Conservation (phyloP, 768 basidiomycete genomes). For the Termitomyces sp. region DNA sequence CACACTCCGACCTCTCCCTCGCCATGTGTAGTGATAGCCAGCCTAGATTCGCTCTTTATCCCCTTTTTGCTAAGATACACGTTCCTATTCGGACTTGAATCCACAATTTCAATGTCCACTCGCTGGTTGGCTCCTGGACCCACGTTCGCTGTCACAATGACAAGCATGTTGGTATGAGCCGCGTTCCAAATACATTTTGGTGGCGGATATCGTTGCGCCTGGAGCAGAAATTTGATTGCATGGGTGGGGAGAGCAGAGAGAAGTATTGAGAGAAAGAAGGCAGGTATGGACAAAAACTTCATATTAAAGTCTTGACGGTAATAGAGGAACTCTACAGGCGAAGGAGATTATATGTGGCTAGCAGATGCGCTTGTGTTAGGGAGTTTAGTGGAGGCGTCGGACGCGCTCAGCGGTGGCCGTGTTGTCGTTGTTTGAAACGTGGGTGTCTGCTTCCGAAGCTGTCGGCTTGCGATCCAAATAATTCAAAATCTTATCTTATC, state of each 20-base stretch:
- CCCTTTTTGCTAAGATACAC: slow-evolving; percentile 87
- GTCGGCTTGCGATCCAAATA: slow-evolving; percentile 10
- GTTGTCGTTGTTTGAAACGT: slow-evolving; percentile 14
- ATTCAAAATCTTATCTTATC: background rate
- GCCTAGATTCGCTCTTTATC: slow-evolving; percentile 86
- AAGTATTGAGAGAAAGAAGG: slow-evolving; percentile 26
- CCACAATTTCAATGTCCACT: slow-evolving; percentile 91
- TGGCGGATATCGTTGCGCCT: slow-evolving; percentile 67
- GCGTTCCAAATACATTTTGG: slow-evolving; percentile 95
- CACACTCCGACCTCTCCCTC: slow-evolving; percentile 97
- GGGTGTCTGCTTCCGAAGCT: slow-evolving; percentile 8
- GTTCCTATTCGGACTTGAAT: slow-evolving; percentile 81
- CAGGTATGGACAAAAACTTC: slow-evolving; percentile 21
- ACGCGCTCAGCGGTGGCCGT: slow-evolving; percentile 8
- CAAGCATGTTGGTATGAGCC: slow-evolving; percentile 80
- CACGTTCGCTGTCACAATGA: slow-evolving; percentile 95
- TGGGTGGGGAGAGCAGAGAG: slow-evolving; percentile 25
- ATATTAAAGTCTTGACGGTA: background rate
- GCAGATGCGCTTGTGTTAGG: slow-evolving; percentile 2
- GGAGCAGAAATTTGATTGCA: slow-evolving; percentile 86
- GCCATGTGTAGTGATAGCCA: slow-evolving; percentile 91
- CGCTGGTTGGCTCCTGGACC: slow-evolving; percentile 73
- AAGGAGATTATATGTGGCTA: background rate
- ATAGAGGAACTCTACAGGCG: background rate
- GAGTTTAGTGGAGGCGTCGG: background rate